phyloP scores from a whole-genome alignment of 768 basidiomycete genomes.

The Auricularia heimuer region DNA sequence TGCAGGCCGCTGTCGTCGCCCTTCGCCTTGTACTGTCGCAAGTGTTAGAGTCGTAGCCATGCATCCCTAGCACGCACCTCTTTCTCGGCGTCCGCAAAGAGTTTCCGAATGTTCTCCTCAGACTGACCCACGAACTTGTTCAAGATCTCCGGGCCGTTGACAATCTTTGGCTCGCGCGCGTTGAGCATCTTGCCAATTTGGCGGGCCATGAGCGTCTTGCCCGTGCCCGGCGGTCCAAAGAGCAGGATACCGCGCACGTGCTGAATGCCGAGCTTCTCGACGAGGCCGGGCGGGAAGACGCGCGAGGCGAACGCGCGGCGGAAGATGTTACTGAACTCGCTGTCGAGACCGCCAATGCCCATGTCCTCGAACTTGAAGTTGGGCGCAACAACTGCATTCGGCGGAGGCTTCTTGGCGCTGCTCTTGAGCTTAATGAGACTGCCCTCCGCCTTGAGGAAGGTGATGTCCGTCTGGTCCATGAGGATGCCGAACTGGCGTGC shows the following conservation, averaged over 20 bases:
- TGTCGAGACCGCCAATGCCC: constrained; percentile 97
- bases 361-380: constrained; percentile 99
- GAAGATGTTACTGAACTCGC: constrained; percentile 93
- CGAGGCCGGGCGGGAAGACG: constrained; percentile 94
- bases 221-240: constrained; percentile 94
- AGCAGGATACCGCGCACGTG: constrained; percentile 97
- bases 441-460: constrained; percentile 72
- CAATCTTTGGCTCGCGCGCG: constrained; percentile 93
- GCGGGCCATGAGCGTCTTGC: constrained; percentile 94
- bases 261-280: constrained; percentile 95
- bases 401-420: constrained; percentile 82
- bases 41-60: constrained; percentile 5
- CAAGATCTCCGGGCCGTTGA: constrained; percentile 95
- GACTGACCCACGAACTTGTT: constrained; percentile 96
- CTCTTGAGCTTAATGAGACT: constrained; percentile 86
- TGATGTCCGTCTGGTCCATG: constrained; percentile 89
- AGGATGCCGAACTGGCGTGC: constrained; percentile 49
- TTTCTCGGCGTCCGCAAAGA: constrained; percentile 97
- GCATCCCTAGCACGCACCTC: constrained; percentile 45
- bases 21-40: constrained; percentile 82
- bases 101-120: constrained; percentile 95
- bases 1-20: constrained; percentile 94
- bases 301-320: constrained; percentile 96
- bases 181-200: constrained; percentile 99
- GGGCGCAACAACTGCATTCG: constrained; percentile 91